A percentile compares a stretch with the other conserved stretches of the same genome.
These are phyloP conservation scores for Colletotrichum sp. DNA, from an alignment of 2,329 filamentous ascomycete genomes.

Conservation along the genomic window DNA sequence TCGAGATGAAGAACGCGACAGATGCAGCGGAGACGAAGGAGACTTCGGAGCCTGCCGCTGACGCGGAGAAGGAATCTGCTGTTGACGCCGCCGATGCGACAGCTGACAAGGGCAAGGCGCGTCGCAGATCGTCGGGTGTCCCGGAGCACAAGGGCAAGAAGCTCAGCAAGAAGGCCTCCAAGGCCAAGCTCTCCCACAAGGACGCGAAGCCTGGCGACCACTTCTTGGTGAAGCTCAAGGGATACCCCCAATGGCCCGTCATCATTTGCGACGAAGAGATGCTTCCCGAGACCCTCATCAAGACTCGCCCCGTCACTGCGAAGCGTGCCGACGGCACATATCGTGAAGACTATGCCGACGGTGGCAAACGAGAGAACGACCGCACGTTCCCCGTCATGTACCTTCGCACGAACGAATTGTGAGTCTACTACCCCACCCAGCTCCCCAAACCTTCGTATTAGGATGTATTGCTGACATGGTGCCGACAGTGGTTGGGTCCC, in stretches of 20 bases:
- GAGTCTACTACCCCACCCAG: slow-evolving; percentile 47
- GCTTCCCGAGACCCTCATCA: slow-evolving; percentile 80
- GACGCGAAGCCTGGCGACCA: slow-evolving; percentile 90
- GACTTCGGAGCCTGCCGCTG: slow-evolving; percentile 29
- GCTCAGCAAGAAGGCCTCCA: slow-evolving; percentile 84
- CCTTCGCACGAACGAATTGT: slow-evolving; percentile 96
- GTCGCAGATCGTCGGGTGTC: slow-evolving; percentile 75
- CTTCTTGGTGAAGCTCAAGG: slow-evolving; percentile 92
- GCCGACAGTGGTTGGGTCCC: slow-evolving; percentile 81
- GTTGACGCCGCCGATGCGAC: slow-evolving; percentile 35
- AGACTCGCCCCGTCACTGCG: slow-evolving; percentile 82
- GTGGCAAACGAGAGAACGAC: slow-evolving; percentile 83
- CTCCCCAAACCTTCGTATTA: not conserved
- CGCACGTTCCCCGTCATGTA: slow-evolving; percentile 96
- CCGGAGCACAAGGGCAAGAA: slow-evolving; percentile 77
- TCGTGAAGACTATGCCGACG: slow-evolving; percentile 84
- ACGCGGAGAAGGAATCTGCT: slow-evolving; percentile 26
- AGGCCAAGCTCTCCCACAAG: slow-evolving; percentile 70
- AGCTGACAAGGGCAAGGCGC: slow-evolving; percentile 49
- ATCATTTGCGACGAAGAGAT: slow-evolving; percentile 95
- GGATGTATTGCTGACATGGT: not conserved
- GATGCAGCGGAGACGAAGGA: slow-evolving; percentile 49
- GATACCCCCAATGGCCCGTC: slow-evolving; percentile 92
- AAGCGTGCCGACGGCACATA: slow-evolving; percentile 83
- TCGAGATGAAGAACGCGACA: slow-evolving; percentile 75